phyloP scores from a whole-genome alignment of 2,329 filamentous ascomycete genomes.

The Neopestalotiopsis rosae region DNA sequence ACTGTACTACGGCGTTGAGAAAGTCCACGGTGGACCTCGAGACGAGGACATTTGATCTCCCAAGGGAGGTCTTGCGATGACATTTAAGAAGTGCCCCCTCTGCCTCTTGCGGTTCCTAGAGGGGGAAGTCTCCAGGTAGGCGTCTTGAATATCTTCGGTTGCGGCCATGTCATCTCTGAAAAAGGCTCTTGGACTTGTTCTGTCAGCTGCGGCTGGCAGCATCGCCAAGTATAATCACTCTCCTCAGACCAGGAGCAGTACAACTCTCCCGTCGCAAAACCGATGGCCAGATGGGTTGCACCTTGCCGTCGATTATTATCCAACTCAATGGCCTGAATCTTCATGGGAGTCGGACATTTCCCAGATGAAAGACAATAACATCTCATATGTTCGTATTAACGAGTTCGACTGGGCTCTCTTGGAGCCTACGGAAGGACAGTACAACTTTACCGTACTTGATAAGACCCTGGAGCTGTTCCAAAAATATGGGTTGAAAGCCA shows the following conservation, averaged over 20 bases:
- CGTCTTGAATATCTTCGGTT: background rate
- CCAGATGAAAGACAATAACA: conserved; percentile 26
- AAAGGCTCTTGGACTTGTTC: background rate
- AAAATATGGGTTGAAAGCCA: conserved; percentile 27
- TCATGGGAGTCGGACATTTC: conserved; percentile 29
- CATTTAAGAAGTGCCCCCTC: background rate
- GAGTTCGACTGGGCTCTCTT: conserved; percentile 30
- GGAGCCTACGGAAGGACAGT: conserved; percentile 26
- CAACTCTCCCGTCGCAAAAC: background rate
- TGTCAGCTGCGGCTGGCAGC: background rate
- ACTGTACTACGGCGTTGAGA: background rate
- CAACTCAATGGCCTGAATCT: conserved; percentile 29
- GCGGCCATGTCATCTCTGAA: background rate
- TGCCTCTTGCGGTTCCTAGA: background rate
- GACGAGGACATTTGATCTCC: background rate
- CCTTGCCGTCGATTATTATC: conserved; percentile 29
- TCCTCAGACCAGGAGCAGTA: conserved; percentile 6
- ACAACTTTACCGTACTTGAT: conserved; percentile 29
- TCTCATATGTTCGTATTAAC: conserved; percentile 29
- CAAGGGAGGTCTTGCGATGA: background rate
- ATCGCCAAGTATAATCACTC: background rate
- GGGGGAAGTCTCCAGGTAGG: background rate
- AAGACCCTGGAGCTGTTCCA: conserved; percentile 24
- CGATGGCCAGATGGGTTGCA: conserved; percentile 28
- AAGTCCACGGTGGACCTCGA: background rate